phyloP scores from a whole-genome alignment of 2,329 filamentous ascomycete genomes.

The Ceratocystis harringtonii region DNA sequence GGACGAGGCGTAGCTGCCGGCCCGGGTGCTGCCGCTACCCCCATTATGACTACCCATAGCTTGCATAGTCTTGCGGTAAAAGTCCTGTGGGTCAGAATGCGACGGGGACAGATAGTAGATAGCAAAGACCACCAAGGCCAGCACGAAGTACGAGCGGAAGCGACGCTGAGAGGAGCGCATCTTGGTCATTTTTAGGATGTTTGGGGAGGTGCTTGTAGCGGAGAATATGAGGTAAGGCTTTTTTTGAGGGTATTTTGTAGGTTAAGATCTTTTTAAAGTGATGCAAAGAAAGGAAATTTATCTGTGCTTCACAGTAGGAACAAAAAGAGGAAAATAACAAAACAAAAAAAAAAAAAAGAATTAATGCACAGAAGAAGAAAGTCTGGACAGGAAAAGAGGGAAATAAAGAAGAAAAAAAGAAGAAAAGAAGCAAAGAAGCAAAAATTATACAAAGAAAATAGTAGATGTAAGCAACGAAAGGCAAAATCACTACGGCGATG shows the following conservation, averaged over 20 bases:
- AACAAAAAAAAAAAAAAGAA: neutral
- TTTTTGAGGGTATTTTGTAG: neutral
- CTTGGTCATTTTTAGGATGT: constrained; percentile 9
- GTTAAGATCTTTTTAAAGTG: neutral
- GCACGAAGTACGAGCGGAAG: constrained; percentile 11
- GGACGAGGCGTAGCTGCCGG: constrained; percentile 22
- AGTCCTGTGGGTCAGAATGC: constrained; percentile 29
- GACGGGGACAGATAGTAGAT: constrained; percentile 16
- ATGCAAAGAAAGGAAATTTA: neutral
- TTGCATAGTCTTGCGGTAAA: constrained; percentile 45
- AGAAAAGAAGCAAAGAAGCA: constrained; percentile 22
- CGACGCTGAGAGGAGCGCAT: constrained; percentile 13
- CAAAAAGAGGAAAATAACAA: constrained; percentile 22
- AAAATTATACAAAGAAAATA: neutral
- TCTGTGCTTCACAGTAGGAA: neutral
- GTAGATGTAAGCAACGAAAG: constrained; percentile 1
- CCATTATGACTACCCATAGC: constrained; percentile 32
- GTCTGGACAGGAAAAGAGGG: neutral
- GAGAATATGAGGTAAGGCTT: neutral
- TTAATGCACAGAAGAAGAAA: neutral
- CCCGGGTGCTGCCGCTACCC: constrained; percentile 29
- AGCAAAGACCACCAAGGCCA: constrained; percentile 12
- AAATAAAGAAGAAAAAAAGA: neutral
- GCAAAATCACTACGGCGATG: neutral
- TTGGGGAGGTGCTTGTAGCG: neutral